Evolutionary conservation across 169 alveolate species (phyloP).

Genomic region (Plasmodium knowlesi): DNA sequence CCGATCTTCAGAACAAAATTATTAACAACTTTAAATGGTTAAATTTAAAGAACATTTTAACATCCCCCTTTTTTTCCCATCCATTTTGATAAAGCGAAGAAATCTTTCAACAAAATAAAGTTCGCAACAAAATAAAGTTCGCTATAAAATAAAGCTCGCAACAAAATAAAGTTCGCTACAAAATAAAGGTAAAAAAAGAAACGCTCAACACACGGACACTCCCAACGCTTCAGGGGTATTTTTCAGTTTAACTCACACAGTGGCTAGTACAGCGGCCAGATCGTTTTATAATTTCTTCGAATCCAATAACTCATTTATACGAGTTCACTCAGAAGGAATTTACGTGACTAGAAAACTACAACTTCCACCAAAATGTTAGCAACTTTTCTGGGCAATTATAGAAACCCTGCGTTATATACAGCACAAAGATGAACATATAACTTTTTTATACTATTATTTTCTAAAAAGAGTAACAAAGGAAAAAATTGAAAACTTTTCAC

Average conservation of each 20-base stretch:
- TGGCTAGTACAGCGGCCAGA: not conserved
- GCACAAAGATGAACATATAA: not conserved
- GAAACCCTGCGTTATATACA: not conserved
- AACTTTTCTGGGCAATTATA: not conserved
- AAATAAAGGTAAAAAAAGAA: too few relatives aligned
- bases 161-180: not conserved
- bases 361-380: not conserved
- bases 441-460: not conserved
- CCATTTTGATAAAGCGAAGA: not conserved
- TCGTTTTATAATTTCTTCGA: not conserved
- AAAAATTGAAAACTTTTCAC: not conserved
- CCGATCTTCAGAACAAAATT: not conserved
- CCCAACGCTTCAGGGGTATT: not conserved
- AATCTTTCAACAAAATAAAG: not conserved
- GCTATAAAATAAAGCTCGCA: too few relatives aligned
- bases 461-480: too few relatives aligned
- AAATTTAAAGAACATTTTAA: too few relatives aligned
- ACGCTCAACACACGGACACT: not conserved
- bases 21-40: not conserved
- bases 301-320: not conserved
- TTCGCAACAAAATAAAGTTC: not conserved
- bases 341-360: not conserved
- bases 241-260: not conserved
- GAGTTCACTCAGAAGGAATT: not conserved
- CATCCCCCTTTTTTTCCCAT: not conserved